Percentiles rank a stretch among this genome's conserved stretches.
Evolutionary conservation across 116 monocot genomes (phyloP).

Genomic region (Zostera marina): DNA sequence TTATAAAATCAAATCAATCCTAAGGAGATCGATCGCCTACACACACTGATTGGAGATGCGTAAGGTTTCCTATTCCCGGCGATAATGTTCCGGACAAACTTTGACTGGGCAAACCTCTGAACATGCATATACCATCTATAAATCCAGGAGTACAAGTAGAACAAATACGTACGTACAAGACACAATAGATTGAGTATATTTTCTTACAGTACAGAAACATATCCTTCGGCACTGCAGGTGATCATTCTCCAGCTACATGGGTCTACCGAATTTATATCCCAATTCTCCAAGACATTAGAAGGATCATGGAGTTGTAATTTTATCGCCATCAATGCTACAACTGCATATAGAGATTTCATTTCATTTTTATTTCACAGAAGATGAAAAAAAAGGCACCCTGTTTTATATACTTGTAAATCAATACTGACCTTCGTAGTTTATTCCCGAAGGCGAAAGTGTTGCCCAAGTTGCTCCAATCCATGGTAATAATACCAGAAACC

Average conservation of each 20-base stretch:
- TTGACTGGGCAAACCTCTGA: slow-evolving; percentile 81
- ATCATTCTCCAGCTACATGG: slow-evolving; percentile 99
- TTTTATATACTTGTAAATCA: too few relatives aligned
- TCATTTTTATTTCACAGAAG: neutral
- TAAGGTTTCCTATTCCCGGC: slow-evolving; percentile 78
- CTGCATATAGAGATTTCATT: slow-evolving; percentile 16
- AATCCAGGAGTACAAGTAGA: neutral
- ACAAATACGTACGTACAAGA: neutral
- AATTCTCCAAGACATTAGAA: slow-evolving; percentile 72
- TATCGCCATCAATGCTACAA: slow-evolving; percentile 78
- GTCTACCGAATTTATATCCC: slow-evolving; percentile 98
- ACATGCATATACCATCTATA: neutral
- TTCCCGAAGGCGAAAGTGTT: slow-evolving; percentile 80
- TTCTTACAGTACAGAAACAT: slow-evolving; percentile 77
- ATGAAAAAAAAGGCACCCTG: too few relatives aligned
- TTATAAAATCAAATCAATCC: neutral
- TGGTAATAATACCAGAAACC: slow-evolving; percentile 13
- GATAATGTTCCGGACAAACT: slow-evolving; percentile 82
- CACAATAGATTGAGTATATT: too few relatives aligned
- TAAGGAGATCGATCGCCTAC: slow-evolving; percentile 39
- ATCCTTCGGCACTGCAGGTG: slow-evolving; percentile 83
- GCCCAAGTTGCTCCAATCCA: slow-evolving; percentile 27
- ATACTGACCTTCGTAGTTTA: slow-evolving; percentile 92
- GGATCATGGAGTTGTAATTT: slow-evolving; percentile 71
- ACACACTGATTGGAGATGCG: slow-evolving; percentile 90